Evolutionary conservation across 345 rosid genomes (phyloP), one percentile per base, ranked within the genome.

Genomic region (Camelina neglecta): DNA sequence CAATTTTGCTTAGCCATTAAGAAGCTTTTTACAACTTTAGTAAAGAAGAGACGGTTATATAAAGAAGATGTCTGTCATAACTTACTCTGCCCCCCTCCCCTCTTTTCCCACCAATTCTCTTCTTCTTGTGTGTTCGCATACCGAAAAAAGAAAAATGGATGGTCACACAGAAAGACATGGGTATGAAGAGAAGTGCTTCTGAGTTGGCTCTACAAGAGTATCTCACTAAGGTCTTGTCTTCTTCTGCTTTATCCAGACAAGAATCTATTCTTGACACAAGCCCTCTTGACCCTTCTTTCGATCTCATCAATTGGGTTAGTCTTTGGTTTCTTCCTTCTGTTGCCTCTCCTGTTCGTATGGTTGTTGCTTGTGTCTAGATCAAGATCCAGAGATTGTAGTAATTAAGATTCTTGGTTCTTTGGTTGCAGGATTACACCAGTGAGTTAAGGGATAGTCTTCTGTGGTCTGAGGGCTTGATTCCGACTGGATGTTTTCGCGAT

Each of bases 181-280:
- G 58, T 31, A 60, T 83, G 87, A 85, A 84, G 81, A 67, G 79
- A 60, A 89, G 85, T 51, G 83, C 80, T n/a, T 89, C 91, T 11
- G 90, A 89, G 76, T 65, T 86, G 67, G 87, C 78, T 48, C 69
- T 87, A 0, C 75, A 81, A 61, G 88, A 87, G 72, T 76, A 68
- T 31, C 38, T 82, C 31, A 71, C 66, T 38, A 69, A 69, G 50
- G 6, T 8, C 75, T 24, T 61, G 3, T 45, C 65, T 33, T 70
- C 79, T 20, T 85, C 81, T 13, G 65, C 68, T 24, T 60, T 77
- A 20, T 48, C 72, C 1, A 31, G 47, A 21, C 80, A 66, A 51
- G 61, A 68, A 16, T 70, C 56, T 29, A 15, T 45, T 49, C 16
- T 60, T 65, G 64, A 73, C 78, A 68, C 74, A 33, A 61, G 45